Evolutionary conservation across 805 yeast genomes (phyloP).

Genomic region (Saccharomycopsis babjevae): DNA sequence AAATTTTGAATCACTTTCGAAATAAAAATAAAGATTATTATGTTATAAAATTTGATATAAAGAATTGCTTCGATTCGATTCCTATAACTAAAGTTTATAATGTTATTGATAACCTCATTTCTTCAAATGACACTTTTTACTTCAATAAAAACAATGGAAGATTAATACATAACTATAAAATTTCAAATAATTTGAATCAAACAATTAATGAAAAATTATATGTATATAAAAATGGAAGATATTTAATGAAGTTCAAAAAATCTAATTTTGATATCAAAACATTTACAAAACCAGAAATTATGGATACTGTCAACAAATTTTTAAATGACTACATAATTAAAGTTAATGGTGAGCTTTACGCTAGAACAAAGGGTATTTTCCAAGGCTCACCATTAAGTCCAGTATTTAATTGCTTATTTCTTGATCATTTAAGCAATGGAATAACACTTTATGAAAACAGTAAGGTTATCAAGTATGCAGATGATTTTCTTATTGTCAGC

Average conservation of each 20-base stretch:
- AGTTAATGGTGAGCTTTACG: constrained; percentile 29
- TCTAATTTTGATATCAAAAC: neutral
- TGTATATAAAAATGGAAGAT: neutral
- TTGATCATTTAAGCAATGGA: constrained; percentile 41
- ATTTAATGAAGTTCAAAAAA: constrained; percentile 15
- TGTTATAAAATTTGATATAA: constrained; percentile 65
- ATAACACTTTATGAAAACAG: constrained; percentile 22
- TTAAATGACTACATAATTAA: constrained; percentile 38
- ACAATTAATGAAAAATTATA: constrained; percentile 1
- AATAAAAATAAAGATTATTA: constrained; percentile 19
- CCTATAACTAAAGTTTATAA: constrained; percentile 28
- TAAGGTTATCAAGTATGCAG: constrained; percentile 56
- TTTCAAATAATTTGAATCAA: constrained; percentile 10
- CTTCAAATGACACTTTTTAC: neutral
- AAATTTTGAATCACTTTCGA: constrained; percentile 14
- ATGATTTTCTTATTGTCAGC: constrained; percentile 73
- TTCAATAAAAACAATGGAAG: constrained; percentile 2
- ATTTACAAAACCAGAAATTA: constrained; percentile 34
- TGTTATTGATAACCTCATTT: neutral
- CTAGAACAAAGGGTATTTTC: constrained; percentile 60
- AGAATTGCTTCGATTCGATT: constrained; percentile 66
- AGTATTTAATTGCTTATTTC: constrained; percentile 61
- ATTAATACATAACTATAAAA: constrained; percentile 14
- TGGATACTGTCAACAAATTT: constrained; percentile 38
- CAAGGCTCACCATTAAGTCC: constrained; percentile 80